phyloP scores from a whole-genome alignment of 202 grass and related monocot genomes.

The Cymbopogon flexuosus region DNA sequence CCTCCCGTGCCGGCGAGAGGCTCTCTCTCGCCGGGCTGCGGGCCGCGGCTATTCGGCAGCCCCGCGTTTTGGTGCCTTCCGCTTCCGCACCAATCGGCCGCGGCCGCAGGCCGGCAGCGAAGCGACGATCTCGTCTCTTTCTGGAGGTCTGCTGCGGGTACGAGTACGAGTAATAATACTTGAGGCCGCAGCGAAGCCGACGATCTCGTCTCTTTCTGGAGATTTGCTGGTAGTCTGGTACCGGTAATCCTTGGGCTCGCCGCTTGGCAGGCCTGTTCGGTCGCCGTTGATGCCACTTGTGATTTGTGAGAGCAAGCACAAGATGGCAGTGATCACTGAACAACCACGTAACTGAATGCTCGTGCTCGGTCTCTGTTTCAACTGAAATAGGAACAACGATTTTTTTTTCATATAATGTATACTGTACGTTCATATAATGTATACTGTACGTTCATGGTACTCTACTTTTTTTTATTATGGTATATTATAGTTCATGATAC shows the following conservation, averaged over 20 bases:
- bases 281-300: slow-evolving; percentile 12
- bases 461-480: not conserved
- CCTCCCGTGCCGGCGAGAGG: slow-evolving; percentile 11
- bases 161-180: not conserved
- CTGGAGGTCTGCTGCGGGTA: not conserved
- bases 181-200: not conserved
- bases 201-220: slow-evolving; percentile 1
- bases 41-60: slow-evolving; percentile 26
- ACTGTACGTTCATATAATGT: too few relatives aligned
- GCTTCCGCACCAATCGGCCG: not conserved
- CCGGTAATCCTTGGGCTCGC: not conserved
- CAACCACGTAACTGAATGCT: not conserved
- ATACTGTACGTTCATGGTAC: not conserved
- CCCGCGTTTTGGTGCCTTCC: not conserved
- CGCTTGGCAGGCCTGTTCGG: not conserved
- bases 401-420: too few relatives aligned
- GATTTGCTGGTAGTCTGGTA: not conserved
- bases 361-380: not conserved
- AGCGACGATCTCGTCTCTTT: not conserved
- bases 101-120: not conserved
- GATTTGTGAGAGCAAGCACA: not conserved
- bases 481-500: too few relatives aligned
- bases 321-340: not conserved
- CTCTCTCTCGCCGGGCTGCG: too few relatives aligned
- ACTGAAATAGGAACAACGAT: not conserved